Evolutionary conservation across 345 rosid genomes (phyloP).

Genomic region (Clausena lansium): DNA sequence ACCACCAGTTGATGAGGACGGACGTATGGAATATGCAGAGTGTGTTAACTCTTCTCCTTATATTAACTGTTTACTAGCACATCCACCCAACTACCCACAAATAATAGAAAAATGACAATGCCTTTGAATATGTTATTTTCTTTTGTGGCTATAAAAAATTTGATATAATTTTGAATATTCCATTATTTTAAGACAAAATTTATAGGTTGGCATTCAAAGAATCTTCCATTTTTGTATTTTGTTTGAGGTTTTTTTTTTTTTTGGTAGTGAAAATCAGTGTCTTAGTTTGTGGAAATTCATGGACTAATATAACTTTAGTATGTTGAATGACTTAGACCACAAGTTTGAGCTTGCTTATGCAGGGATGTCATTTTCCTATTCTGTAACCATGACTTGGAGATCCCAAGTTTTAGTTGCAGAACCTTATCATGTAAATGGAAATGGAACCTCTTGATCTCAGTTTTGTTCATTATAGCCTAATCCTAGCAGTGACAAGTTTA

Average conservation of each 20-base stretch:
- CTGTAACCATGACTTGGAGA: not conserved
- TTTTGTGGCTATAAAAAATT: not conserved
- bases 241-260: not conserved
- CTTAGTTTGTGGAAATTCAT: not conserved
- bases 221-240: not conserved
- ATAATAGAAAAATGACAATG: not conserved
- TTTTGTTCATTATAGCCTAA: not conserved
- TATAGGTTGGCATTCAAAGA: no score
- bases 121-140: not conserved
- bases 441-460: not conserved
- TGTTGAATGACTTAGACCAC: no score
- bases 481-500: not conserved
- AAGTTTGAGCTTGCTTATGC: not conserved
- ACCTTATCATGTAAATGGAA: not conserved
- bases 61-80: not conserved
- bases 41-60: constrained; percentile 24
- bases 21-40: constrained; percentile 62
- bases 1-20: constrained; percentile 77
- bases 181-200: no score
- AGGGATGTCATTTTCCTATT: not conserved
- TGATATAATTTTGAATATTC: not conserved
- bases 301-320: not conserved
- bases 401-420: not conserved
- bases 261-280: not conserved
- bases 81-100: not conserved